Evolutionary conservation across 495 filamentous ascomycete species (phyloP).

Genomic region (Terfezia boudieri): DNA sequence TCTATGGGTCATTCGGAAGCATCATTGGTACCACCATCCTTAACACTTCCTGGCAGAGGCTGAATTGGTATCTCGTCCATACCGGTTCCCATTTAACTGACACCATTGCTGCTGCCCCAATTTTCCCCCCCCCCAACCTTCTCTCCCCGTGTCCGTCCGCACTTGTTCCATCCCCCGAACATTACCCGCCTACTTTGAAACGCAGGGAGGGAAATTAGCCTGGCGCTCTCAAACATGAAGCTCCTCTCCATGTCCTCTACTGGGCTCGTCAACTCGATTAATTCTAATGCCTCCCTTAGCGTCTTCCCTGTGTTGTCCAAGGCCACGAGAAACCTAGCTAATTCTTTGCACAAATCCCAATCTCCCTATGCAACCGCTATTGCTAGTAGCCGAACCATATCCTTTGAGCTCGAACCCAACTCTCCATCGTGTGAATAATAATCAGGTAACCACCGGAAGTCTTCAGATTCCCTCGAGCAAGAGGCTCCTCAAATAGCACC

Average conservation of each 20-base stretch:
- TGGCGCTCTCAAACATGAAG: slow-evolving; percentile 26
- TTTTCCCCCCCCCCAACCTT: no score
- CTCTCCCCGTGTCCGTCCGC: neutral
- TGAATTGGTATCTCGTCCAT: no score
- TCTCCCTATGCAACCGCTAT: slow-evolving; percentile 64
- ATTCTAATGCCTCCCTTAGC: slow-evolving; percentile 50
- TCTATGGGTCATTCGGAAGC: no score
- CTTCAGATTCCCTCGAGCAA: slow-evolving; percentile 66
- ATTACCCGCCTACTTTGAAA: slow-evolving; percentile 15
- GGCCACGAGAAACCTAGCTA: slow-evolving; percentile 79
- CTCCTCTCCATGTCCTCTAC: slow-evolving; percentile 23
- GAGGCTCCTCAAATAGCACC: slow-evolving; percentile 74
- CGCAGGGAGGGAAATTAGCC: slow-evolving; percentile 28
- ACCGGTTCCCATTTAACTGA: neutral
- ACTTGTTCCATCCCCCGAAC: neutral
- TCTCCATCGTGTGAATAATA: slow-evolving; percentile 71
- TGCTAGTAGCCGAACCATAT: slow-evolving; percentile 62
- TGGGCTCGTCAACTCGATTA: slow-evolving; percentile 36
- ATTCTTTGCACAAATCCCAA: slow-evolving; percentile 92
- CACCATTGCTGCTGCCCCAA: neutral
- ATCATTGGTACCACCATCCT: no score
- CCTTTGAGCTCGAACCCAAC: slow-evolving; percentile 49
- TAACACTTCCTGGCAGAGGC: no score
- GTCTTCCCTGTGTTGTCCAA: slow-evolving; percentile 72
- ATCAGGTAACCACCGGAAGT: slow-evolving; percentile 91